Conservation (phyloP, 1,284 basidiomycete genomes). For the Fomes fomentarius region DNA sequence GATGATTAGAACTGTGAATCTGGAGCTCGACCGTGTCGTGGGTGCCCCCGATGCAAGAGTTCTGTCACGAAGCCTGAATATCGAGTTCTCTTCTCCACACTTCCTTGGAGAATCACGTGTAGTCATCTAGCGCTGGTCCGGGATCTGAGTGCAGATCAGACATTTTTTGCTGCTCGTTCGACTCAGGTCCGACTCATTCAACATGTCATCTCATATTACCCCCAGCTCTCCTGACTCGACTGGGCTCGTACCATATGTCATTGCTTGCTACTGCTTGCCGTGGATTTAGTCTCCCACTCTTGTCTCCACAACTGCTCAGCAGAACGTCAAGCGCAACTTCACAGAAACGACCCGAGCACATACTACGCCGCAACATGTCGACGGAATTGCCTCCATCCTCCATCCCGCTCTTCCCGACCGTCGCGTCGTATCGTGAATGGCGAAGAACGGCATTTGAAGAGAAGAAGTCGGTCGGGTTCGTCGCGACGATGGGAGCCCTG, state of each 20-base stretch:
- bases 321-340: too few relatives aligned
- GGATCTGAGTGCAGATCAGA: slow-evolving; percentile 17
- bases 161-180: slow-evolving; percentile 7
- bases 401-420: slow-evolving; percentile 80
- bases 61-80: neutral
- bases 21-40: neutral
- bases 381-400: slow-evolving; percentile 45
- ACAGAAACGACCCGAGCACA: neutral
- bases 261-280: too few relatives aligned
- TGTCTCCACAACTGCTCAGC: too few relatives aligned
- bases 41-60: neutral
- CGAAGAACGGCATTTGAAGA: slow-evolving; percentile 62
- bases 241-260: too few relatives aligned
- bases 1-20: slow-evolving; percentile 10
- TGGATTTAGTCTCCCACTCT: too few relatives aligned
- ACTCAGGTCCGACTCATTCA: neutral
- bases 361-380: slow-evolving; percentile 20
- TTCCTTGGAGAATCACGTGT: slow-evolving; percentile 5
- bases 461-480: slow-evolving; percentile 82
- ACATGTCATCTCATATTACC: too few relatives aligned
- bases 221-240: too few relatives aligned
- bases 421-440: slow-evolving; percentile 80
- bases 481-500: slow-evolving; percentile 97
- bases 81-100: neutral
- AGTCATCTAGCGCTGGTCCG: neutral